Base-by-base conservation (phyloP, 441 rosid genomes). In the Pelargonium citronellum region DNA sequence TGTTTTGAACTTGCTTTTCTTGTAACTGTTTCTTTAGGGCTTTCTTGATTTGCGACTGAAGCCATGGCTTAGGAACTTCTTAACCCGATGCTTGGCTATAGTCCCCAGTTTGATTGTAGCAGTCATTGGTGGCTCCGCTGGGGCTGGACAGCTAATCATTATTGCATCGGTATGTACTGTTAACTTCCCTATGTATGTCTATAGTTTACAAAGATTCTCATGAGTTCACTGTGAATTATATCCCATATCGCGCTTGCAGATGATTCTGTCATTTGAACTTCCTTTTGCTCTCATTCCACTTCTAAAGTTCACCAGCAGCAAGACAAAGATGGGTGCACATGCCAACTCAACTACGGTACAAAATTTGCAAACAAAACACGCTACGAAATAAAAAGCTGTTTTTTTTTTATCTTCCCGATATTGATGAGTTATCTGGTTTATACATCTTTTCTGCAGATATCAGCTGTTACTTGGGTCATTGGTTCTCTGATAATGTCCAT, bases 231-330 rank as follows among this genome's bases (percentile, higher is more conserved):
- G n/a, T 34, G 19, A 17, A 5, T n/a, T 69, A 8, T n/a, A 4
- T 4, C 64, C 16, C 75, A 34, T 61, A 69, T 19, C 67, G 60
- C 62, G 2, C 51, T 62, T 76, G 78, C 92, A 94, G 98, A 94
- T 91, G 97, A 90, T 91, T 75, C 82, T 94, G 66, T 91, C 99
- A 13, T 94, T 94, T 74, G 97, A 91, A 85, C 97, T 94, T 43
- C 99, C 97, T 13, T 94, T 94, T 58, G 91, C 96, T 39, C 83
- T 94, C 30, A 82, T 91, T 75, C 99, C 97, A 1, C 96, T 94
- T 70, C 96, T 94, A 77, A 94, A 94, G 75, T 94, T 94, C 83
- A 94, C 97, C 53, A 89, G 95, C 78, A 85, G 97, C 88, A 75
- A 86, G 79, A 81, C 82, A 77, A 94, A 89, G 87, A 94, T 94